A percentile compares a stretch with the other conserved stretches of the same genome.
Evolutionary conservation across 2,329 filamentous ascomycete genomes (phyloP).

Genomic region (Aspergillus persii): DNA sequence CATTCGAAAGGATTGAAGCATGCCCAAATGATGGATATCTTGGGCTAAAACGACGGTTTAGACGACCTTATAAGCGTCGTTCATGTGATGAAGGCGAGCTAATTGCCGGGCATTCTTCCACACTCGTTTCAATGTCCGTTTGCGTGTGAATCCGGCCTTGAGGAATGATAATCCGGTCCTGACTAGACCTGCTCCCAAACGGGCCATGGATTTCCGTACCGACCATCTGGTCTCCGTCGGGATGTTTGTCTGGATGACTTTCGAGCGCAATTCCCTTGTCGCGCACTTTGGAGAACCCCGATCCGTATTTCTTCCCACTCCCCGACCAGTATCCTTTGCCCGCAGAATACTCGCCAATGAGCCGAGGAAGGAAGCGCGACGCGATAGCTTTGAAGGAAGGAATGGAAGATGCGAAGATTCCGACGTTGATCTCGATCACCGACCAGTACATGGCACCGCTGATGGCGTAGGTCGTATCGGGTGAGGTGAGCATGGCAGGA

Average conservation of each 20-base stretch:
- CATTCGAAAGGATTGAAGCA: too few species aligned
- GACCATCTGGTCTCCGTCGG: slow-evolving; percentile 15
- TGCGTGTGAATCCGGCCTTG: slow-evolving; percentile 31
- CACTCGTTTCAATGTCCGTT: slow-evolving; percentile 33
- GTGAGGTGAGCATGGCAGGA: slow-evolving; percentile 40
- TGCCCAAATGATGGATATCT: too few species aligned
- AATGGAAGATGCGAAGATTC: slow-evolving; percentile 44
- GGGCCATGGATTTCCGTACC: slow-evolving; percentile 23
- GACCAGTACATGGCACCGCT: slow-evolving; percentile 48
- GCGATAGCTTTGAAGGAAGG: slow-evolving; percentile 43
- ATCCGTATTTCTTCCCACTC: slow-evolving; percentile 18
- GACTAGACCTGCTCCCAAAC: slow-evolving; percentile 20
- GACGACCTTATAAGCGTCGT: background rate
- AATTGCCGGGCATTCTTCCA: slow-evolving; percentile 18
- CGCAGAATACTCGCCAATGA: slow-evolving; percentile 36
- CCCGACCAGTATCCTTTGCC: slow-evolving; percentile 27
- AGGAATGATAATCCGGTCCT: slow-evolving; percentile 31
- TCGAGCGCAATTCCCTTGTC: slow-evolving; percentile 18
- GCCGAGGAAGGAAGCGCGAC: slow-evolving; percentile 43
- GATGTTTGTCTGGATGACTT: slow-evolving; percentile 10
- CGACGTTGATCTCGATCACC: slow-evolving; percentile 43
- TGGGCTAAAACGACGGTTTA: too few species aligned
- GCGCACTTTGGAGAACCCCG: slow-evolving; percentile 28
- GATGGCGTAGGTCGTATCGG: slow-evolving; percentile 37
- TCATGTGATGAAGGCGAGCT: background rate